phyloP scores from a whole-genome alignment of 768 basidiomycete species.

The Hypholoma sublateritium region DNA sequence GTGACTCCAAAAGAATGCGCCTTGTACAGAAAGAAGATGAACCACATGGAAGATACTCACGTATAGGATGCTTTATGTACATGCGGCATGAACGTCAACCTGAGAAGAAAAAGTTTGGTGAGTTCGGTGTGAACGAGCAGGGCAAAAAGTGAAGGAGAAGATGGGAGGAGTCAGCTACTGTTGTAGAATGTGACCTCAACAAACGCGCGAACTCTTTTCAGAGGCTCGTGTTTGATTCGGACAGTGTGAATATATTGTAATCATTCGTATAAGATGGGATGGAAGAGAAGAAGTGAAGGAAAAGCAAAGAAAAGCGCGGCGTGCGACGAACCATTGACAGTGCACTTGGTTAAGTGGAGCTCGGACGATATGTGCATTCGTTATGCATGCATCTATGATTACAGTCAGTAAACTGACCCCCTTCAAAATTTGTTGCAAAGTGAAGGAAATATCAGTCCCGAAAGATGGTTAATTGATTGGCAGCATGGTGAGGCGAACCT shows the following conservation, averaged over 20 bases:
- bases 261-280: neutral
- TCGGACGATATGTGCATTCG: neutral
- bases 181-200: conserved; percentile 7
- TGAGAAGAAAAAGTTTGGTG: neutral
- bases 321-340: neutral
- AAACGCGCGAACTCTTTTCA: conserved; percentile 4
- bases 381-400: neutral
- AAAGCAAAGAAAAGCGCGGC: neutral
- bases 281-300: neutral
- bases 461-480: conserved; percentile 93
- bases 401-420: neutral
- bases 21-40: neutral
- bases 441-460: conserved; percentile 66
- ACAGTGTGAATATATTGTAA: conserved; percentile 10
- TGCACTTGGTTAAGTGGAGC: neutral
- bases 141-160: neutral
- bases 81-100: too few species aligned
- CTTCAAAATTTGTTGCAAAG: neutral
- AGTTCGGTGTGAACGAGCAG: neutral
- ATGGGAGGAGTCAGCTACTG: conserved; percentile 1
- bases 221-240: neutral
- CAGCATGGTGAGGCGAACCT: conserved; percentile 56
- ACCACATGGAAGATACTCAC: neutral
- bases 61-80: neutral
- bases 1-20: neutral